Base-by-base conservation (phyloP, 2,329 filamentous ascomycete species). In the Basipetospora sp. region DNA sequence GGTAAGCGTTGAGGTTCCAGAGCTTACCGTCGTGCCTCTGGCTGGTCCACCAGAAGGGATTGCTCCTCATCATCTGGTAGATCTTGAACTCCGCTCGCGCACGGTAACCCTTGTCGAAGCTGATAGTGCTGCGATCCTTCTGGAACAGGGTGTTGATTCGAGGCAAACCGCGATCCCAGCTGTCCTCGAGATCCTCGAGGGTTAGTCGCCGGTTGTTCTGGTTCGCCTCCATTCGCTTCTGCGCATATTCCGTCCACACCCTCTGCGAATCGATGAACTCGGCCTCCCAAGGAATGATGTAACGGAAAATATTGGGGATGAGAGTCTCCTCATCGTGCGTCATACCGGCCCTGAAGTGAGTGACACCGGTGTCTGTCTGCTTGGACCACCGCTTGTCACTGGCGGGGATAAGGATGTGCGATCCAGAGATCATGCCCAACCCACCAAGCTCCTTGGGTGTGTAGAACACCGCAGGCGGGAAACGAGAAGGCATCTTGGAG, bases 141-240 rank as follows among this genome's bases (percentile, higher is more conserved):
- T 98, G 90, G 75, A 98, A 98, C 2, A 98, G 68, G 0, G 90
- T 98, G 56, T 98, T 98, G 64, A 98, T 98, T 63, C 90, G 82
- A 14, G 90, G 90, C 37, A 98, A 68, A 65, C 90, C 90, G 48
- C 90, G 84, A 53, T 98, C 92, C 90, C 90, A 98, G 53, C 85
- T 94, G 54, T 98, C 90, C 53, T 98, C 90, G 16, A 98, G 67
- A 60, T 98, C 90, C 55, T 98, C 90, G 6, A 98, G 69, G 0
- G 90, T 98, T 33, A 98, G 65, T 47, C 90, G 77, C 41, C 90
- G 79, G 51, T 98, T 98, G 57, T 98, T 90, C 50, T 96, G 88
- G 52, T 94, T 93, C 15, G 90, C 92, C 55, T 98, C 90, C 46
- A 92, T 70, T 33, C 90, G 80, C 67, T 98, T 98, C 62, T 98